These are phyloP conservation scores for Coniochaeta pulveracea DNA, from an alignment of 2,329 filamentous ascomycete species.

Conservation along the genomic window DNA sequence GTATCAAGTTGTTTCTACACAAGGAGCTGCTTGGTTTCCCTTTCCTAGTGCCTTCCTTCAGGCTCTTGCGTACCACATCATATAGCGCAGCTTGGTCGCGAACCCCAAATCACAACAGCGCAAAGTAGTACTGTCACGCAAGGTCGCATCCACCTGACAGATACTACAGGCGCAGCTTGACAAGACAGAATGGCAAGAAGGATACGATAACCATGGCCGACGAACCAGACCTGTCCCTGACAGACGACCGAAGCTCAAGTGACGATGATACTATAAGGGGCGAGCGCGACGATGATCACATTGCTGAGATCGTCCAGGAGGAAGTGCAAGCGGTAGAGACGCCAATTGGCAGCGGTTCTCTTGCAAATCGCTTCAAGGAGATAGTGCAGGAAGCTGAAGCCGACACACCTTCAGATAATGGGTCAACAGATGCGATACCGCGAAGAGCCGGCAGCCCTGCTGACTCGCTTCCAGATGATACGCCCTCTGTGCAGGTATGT, in stretches of 20 bases:
- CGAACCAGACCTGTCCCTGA: conserved; percentile 30
- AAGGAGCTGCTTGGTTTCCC: no score
- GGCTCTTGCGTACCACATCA: no score
- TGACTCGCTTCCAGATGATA: conserved; percentile 67
- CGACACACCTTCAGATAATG: conserved; percentile 38
- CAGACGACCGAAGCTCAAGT: conserved; percentile 25
- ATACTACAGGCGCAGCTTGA: no score
- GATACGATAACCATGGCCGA: conserved; percentile 33
- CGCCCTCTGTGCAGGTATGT: conserved; percentile 69
- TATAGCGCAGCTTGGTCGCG: no score
- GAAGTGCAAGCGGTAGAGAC: conserved; percentile 18
- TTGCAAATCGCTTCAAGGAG: conserved; percentile 31
- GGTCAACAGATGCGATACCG: conserved; percentile 41
- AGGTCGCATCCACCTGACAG: no score
- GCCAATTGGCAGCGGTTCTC: conserved; percentile 21
- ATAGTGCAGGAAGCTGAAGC: conserved; percentile 28
- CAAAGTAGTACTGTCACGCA: no score
- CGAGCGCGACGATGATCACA: conserved; percentile 21
- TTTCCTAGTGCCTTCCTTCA: no score
- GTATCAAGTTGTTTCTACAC: no score
- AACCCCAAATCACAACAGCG: no score
- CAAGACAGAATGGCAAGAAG: conserved; percentile 42
- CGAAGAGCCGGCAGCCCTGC: conserved; percentile 53
- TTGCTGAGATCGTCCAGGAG: conserved; percentile 23
- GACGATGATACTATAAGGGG: conserved; percentile 31